A percentile compares a stretch with the other conserved stretches of the same genome.
Conservation (phyloP, 2,329 filamentous ascomycete species). For the Ploettnerulaceae sp. region DNA sequence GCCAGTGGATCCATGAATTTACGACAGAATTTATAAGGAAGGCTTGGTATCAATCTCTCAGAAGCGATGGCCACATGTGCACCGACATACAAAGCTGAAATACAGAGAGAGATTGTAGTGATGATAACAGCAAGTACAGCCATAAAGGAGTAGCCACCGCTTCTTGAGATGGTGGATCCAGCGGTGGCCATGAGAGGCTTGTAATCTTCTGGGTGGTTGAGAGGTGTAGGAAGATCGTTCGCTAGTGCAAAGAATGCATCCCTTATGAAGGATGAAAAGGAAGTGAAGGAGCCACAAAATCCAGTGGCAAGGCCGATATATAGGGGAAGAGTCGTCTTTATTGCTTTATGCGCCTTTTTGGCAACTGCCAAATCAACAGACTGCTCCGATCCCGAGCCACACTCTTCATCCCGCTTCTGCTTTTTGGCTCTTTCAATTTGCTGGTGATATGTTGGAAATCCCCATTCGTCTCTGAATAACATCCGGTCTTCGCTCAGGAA, state of each 20-base stretch:
- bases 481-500: conserved; percentile 75
- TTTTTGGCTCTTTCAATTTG: conserved; percentile 35
- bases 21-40: conserved; percentile 54
- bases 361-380: conserved; percentile 40
- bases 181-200: conserved; percentile 31
- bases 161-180: conserved; percentile 44
- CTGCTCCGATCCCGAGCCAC: conserved; percentile 21
- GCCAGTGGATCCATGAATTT: conserved; percentile 58
- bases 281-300: conserved; percentile 86
- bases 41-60: conserved; percentile 52
- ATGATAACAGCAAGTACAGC: conserved; percentile 73
- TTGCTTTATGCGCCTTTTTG: conserved; percentile 54
- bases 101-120: conserved; percentile 63
- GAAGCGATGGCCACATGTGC: conserved; percentile 67
- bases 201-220: conserved; percentile 36
- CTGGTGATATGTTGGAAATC: conserved; percentile 39
- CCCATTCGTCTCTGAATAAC: conserved; percentile 68
- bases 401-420: conserved; percentile 38
- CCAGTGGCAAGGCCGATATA: conserved; percentile 84
- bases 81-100: conserved; percentile 66
- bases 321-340: conserved; percentile 82
- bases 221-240: conserved; percentile 60
- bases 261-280: conserved; percentile 80
- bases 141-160: conserved; percentile 77
- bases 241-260: conserved; percentile 76